Conservation (phyloP, 192 early-diverging fungal genomes). For the Coemansia sp. region DNA sequence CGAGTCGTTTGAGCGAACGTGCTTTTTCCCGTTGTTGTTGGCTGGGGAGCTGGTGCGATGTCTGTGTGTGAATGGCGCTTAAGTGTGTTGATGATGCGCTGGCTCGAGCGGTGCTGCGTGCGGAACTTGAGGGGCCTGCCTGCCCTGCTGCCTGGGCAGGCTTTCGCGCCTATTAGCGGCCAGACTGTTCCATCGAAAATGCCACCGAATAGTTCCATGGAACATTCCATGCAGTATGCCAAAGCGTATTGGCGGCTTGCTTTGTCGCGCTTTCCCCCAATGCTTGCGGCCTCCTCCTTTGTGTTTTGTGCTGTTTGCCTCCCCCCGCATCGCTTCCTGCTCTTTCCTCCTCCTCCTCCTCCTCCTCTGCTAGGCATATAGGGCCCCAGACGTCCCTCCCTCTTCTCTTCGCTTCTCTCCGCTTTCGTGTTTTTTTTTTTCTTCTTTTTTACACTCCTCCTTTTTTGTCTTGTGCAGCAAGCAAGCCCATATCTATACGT, state of each 20-base stretch:
- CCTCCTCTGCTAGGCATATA: not conserved
- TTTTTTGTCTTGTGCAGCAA: not conserved
- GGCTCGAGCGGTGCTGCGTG: not conserved
- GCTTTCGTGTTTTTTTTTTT: not conserved
- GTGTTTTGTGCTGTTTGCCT: not conserved
- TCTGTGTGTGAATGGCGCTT: not conserved
- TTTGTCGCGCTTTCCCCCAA: slow-evolving; percentile 1
- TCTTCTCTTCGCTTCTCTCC: slow-evolving; percentile 11
- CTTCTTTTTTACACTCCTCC: not conserved
- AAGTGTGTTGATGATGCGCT: too few relatives aligned
- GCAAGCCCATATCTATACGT: not conserved
- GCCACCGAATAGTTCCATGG: not conserved
- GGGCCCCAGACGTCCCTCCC: not conserved
- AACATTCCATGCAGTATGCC: slow-evolving; percentile 16
- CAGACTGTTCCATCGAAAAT: not conserved
- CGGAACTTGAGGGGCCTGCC: not conserved
- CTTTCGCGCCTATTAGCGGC: not conserved
- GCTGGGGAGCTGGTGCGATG: not conserved
- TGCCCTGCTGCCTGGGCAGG: not conserved
- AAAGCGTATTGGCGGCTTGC: not conserved
- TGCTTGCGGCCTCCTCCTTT: slow-evolving; percentile 7
- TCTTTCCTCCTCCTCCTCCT: too few relatives aligned
- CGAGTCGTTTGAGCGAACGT: not conserved
- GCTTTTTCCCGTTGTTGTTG: not conserved
- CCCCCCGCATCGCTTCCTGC: not conserved